phyloP scores from a whole-genome alignment of 2,329 filamentous ascomycete genomes.

The Talaromyces sp. region DNA sequence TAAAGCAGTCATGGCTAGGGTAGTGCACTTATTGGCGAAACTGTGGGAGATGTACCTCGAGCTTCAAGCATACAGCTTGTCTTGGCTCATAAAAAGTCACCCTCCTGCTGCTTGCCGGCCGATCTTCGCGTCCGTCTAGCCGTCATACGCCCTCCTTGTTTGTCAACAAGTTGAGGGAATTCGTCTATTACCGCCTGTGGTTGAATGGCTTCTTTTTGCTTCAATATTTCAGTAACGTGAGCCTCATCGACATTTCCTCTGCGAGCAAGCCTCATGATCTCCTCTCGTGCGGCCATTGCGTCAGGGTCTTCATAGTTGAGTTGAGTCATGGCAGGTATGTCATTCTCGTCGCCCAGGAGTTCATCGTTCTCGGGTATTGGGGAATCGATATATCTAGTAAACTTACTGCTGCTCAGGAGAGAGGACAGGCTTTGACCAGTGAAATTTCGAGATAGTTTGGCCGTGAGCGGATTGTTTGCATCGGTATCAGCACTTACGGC shows the following conservation, averaged over 20 bases:
- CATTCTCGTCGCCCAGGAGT: conserved; percentile 32
- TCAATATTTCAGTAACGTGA: conserved; percentile 8
- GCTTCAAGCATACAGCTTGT: neutral
- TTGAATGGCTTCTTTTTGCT: conserved; percentile 12
- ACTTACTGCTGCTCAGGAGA: conserved; percentile 32
- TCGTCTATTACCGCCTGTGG: conserved; percentile 17
- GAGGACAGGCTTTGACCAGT: conserved; percentile 35
- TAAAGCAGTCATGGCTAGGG: neutral
- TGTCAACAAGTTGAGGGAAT: conserved; percentile 10
- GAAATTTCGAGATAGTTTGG: conserved; percentile 25
- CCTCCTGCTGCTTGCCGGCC: conserved; percentile 18
- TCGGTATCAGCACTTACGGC: conserved; percentile 30
- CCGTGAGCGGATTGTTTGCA: conserved; percentile 22
- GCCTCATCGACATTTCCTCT: conserved; percentile 33
- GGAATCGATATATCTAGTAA: conserved; percentile 29
- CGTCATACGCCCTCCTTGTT: conserved; percentile 7
- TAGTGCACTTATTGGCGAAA: neutral
- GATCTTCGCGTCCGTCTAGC: conserved; percentile 18
- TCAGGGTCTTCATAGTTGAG: conserved; percentile 52
- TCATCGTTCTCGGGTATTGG: conserved; percentile 28
- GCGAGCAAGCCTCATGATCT: conserved; percentile 46
- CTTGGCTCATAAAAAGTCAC: neutral
- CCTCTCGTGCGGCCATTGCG: conserved; percentile 57
- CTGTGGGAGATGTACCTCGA: neutral
- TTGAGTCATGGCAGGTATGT: conserved; percentile 47